Percentiles rank a stretch among this genome's conserved stretches.
Conservation (phyloP, 371 early-diverging fungal species). For the Rhizomucor pusillus region DNA sequence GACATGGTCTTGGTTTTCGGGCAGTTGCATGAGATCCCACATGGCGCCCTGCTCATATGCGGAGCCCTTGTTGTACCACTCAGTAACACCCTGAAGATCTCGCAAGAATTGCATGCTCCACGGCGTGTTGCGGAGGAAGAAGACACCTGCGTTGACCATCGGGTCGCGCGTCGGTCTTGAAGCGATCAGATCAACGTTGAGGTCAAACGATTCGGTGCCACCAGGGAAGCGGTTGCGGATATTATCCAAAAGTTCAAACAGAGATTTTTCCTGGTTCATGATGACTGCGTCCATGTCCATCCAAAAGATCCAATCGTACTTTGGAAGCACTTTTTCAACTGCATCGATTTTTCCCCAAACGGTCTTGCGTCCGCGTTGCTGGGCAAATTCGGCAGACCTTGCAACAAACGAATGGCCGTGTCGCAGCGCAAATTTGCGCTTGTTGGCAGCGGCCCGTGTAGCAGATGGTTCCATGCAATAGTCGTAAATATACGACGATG, state of each 20-base stretch:
- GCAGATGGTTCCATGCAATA: slow-evolving; percentile 66
- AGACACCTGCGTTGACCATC: slow-evolving; percentile 64
- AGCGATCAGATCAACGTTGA: slow-evolving; percentile 48
- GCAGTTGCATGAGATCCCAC: slow-evolving; percentile 52
- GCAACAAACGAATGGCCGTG: slow-evolving; percentile 64
- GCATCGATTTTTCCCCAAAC: slow-evolving; percentile 67
- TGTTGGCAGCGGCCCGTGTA: slow-evolving; percentile 51
- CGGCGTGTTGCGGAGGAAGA: slow-evolving; percentile 59
- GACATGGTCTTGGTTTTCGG: slow-evolving; percentile 26
- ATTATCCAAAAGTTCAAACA: slow-evolving; percentile 37
- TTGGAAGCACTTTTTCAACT: slow-evolving; percentile 59
- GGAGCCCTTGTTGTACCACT: slow-evolving; percentile 45
- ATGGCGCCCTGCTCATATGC: slow-evolving; percentile 65
- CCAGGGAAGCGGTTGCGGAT: slow-evolving; percentile 23
- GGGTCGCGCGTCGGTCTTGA: slow-evolving; percentile 43
- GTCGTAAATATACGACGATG: slow-evolving; percentile 57
- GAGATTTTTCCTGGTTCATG: slow-evolving; percentile 41
- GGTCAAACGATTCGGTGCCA: slow-evolving; percentile 23
- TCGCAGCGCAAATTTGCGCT: slow-evolving; percentile 50
- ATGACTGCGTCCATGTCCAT: slow-evolving; percentile 69
- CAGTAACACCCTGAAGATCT: slow-evolving; percentile 42
- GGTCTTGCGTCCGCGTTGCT: slow-evolving; percentile 48
- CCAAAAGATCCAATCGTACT: slow-evolving; percentile 70
- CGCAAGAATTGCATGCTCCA: slow-evolving; percentile 57
- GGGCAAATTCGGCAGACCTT: slow-evolving; percentile 58